Conservation (phyloP, 2,329 filamentous ascomycete species). For the Fusarium agapanthi region DNA sequence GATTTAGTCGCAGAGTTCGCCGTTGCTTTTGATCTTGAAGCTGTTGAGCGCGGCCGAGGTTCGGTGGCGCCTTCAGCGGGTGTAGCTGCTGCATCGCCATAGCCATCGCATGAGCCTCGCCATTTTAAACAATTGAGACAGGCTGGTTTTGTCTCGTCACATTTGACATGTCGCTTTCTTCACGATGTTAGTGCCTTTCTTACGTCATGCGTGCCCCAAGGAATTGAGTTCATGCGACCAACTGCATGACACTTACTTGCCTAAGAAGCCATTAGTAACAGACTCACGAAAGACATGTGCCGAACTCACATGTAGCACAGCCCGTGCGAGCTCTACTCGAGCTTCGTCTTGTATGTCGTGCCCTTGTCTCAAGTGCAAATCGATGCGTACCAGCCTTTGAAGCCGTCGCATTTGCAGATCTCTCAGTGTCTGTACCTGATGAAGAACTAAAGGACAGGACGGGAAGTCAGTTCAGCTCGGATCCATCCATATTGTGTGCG, state of each 20-base stretch:
- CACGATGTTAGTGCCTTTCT: slow-evolving; percentile 17
- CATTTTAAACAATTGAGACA: slow-evolving; percentile 54
- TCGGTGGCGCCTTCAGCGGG: slow-evolving; percentile 7
- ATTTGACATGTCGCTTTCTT: slow-evolving; percentile 55
- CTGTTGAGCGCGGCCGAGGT: slow-evolving; percentile 7
- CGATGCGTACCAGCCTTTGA: slow-evolving; percentile 46
- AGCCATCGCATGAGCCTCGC: slow-evolving; percentile 52
- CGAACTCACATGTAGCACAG: slow-evolving; percentile 49
- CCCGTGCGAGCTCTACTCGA: slow-evolving; percentile 51
- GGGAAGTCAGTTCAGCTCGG: slow-evolving; percentile 6
- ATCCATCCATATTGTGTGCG: not conserved
- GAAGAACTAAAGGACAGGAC: slow-evolving; percentile 22
- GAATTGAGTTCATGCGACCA: not conserved
- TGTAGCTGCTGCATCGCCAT: slow-evolving; percentile 35
- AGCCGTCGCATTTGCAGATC: slow-evolving; percentile 25
- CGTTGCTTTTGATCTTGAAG: slow-evolving; percentile 10
- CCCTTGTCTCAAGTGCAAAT: slow-evolving; percentile 50
- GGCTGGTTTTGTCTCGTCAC: slow-evolving; percentile 52
- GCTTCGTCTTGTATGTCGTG: slow-evolving; percentile 50
- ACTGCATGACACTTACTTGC: slow-evolving; percentile 45
- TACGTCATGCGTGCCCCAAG: not conserved
- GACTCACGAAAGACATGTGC: not conserved
- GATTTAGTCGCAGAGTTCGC: slow-evolving; percentile 4
- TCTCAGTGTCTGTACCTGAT: slow-evolving; percentile 21
- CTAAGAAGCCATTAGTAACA: slow-evolving; percentile 31